A percentile compares a stretch with the other conserved stretches of the same genome.
Evolutionary conservation across 1,139 yeast species (phyloP).

Genomic region (Geotrichum klebahnii): DNA sequence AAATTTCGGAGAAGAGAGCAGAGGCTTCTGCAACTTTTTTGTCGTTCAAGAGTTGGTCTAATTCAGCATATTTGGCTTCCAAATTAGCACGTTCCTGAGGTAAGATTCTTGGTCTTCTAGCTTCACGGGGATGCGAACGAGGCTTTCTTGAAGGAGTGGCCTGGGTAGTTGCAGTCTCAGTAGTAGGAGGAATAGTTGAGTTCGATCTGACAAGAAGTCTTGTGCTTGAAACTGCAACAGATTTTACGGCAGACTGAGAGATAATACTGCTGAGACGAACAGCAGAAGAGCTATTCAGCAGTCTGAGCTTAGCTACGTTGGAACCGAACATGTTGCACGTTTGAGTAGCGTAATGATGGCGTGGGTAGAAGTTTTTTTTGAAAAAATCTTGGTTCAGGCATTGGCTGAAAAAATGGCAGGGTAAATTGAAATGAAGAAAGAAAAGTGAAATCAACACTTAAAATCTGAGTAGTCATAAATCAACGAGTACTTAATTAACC

Average conservation of each 20-base stretch:
- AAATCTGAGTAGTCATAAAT: too few relatives aligned
- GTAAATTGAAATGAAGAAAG: background rate
- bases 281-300: constrained; percentile 7
- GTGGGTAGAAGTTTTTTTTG: constrained; percentile 6
- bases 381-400: background rate
- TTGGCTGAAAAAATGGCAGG: constrained; percentile 6
- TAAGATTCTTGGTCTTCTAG: constrained; percentile 4
- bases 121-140: background rate
- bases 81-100: constrained; percentile 3
- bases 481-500: background rate
- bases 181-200: background rate
- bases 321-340: constrained; percentile 15
- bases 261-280: constrained; percentile 2
- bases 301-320: constrained; percentile 8
- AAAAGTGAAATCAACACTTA: background rate
- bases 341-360: background rate
- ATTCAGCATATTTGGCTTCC: constrained; percentile 9
- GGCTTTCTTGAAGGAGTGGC: background rate
- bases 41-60: constrained; percentile 8
- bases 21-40: constrained; percentile 15
- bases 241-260: background rate
- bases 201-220: background rate
- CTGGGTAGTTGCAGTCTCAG: background rate
- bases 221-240: background rate
- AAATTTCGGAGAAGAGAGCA: constrained; percentile 11